Conservation (phyloP, 2,329 filamentous ascomycete species). For the Penicillium sp. region DNA sequence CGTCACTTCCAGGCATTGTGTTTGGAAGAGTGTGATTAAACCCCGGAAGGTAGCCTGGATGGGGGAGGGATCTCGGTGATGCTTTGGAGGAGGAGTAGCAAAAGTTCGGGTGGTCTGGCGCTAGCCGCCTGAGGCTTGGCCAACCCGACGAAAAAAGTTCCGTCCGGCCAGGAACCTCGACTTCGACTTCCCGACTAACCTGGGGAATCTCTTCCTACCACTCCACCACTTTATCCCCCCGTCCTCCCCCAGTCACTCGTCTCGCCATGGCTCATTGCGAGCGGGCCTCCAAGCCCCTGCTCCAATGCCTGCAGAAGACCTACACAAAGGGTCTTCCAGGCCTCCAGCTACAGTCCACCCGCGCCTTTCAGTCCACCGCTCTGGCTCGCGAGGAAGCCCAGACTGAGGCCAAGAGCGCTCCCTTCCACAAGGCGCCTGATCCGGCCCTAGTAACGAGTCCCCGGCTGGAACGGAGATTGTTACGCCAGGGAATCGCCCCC, state of each 20-base stretch:
- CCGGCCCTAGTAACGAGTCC: slow-evolving; percentile 59
- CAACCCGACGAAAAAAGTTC: too few species aligned
- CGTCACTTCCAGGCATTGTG: slow-evolving; percentile 32
- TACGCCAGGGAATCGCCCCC: slow-evolving; percentile 60
- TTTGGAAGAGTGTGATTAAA: too few species aligned
- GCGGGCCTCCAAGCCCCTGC: slow-evolving; percentile 36
- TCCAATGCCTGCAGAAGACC: slow-evolving; percentile 35
- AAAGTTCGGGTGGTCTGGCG: too few species aligned
- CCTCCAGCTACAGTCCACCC: slow-evolving; percentile 33
- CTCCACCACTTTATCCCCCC: too few species aligned
- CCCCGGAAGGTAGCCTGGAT: too few species aligned
- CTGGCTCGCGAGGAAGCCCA: slow-evolving; percentile 40
- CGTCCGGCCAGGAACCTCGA: too few species aligned
- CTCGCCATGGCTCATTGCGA: slow-evolving; percentile 40
- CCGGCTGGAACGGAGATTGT: slow-evolving; percentile 58
- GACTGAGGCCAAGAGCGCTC: slow-evolving; percentile 29
- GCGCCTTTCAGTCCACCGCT: slow-evolving; percentile 44
- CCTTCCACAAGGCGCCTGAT: slow-evolving; percentile 45
- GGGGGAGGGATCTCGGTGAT: too few species aligned
- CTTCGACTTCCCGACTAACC: too few species aligned
- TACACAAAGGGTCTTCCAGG: slow-evolving; percentile 28
- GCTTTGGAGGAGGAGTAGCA: too few species aligned
- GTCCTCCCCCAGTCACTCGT: too few species aligned
- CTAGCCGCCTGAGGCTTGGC: too few species aligned
- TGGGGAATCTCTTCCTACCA: too few species aligned